A percentile compares a stretch with the other conserved stretches of the same genome.
These are phyloP conservation scores for Tulasnella sp. DNA, from an alignment of 768 basidiomycete species.

Conservation along the genomic window DNA sequence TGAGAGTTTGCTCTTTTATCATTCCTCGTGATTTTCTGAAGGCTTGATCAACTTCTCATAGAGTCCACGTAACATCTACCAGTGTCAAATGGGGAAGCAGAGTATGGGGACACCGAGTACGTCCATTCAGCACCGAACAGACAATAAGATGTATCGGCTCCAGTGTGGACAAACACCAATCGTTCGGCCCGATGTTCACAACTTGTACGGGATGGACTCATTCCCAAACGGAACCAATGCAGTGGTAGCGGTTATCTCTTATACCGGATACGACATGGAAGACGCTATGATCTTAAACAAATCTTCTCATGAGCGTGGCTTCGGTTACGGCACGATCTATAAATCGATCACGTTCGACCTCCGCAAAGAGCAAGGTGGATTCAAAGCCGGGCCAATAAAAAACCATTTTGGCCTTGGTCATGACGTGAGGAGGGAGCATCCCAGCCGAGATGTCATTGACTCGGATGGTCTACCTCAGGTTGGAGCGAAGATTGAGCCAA, in stretches of 20 bases:
- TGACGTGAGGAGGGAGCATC: constrained; percentile 50
- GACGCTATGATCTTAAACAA: constrained; percentile 99
- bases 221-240: constrained; percentile 99
- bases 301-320: constrained; percentile 95
- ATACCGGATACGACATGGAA: constrained; percentile 99
- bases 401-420: constrained; percentile 75
- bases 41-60: constrained; percentile 28
- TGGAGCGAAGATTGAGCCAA: constrained; percentile 54
- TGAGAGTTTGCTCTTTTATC: constrained; percentile 30
- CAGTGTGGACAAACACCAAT: constrained; percentile 93
- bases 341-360: constrained; percentile 89
- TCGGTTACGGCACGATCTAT: constrained; percentile 93
- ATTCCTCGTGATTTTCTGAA: not conserved
- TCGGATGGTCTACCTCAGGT: constrained; percentile 74
- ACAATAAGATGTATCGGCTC: constrained; percentile 95
- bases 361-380: constrained; percentile 13
- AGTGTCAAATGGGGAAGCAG: constrained; percentile 99
- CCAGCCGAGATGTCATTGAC: constrained; percentile 48
- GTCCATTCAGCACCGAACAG: constrained; percentile 80
- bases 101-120: constrained; percentile 98
- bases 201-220: constrained; percentile 93
- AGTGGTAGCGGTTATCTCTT: constrained; percentile 98
- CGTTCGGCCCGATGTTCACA: constrained; percentile 83
- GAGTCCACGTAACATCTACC: constrained; percentile 86
- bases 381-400: constrained; percentile 44